Conservation (phyloP, 495 filamentous ascomycete species). For the Lepraria neglecta region DNA sequence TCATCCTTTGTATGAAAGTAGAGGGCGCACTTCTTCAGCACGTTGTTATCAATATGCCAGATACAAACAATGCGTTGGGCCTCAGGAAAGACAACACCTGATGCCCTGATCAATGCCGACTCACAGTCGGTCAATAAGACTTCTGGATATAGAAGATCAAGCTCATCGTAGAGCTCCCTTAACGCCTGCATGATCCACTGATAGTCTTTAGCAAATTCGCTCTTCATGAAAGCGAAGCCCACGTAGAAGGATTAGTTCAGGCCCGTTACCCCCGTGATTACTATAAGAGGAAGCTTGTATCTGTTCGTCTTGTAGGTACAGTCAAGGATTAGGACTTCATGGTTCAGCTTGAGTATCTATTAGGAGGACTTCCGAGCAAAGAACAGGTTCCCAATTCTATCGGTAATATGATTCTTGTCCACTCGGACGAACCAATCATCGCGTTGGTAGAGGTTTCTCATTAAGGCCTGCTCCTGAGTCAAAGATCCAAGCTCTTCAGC, state of each 20-base stretch:
- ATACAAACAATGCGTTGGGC: background rate
- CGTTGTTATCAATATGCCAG: background rate
- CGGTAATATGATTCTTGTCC: background rate
- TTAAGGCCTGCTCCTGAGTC: background rate
- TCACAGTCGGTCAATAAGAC: background rate
- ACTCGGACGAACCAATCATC: background rate
- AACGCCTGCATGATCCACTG: constrained; percentile 1
- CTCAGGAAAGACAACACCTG: background rate
- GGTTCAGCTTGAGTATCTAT: constrained; percentile 2
- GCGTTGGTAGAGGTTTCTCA: background rate
- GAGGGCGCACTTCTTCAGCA: background rate
- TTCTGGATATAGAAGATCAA: background rate
- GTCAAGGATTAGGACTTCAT: constrained; percentile 20
- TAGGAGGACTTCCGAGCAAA: background rate
- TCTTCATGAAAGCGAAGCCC: constrained; percentile 19
- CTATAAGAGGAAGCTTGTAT: constrained; percentile 21
- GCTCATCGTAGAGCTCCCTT: background rate
- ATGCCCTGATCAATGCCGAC: too few relatives aligned
- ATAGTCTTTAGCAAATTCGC: background rate
- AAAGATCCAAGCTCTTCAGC: background rate
- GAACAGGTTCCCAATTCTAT: background rate
- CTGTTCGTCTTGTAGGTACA: constrained; percentile 25
- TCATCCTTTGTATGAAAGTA: background rate
- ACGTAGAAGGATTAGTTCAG: constrained; percentile 17
- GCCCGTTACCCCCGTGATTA: constrained; percentile 14